phyloP scores from a whole-genome alignment of 257 asterid species.

The Jacaranda copaia region DNA sequence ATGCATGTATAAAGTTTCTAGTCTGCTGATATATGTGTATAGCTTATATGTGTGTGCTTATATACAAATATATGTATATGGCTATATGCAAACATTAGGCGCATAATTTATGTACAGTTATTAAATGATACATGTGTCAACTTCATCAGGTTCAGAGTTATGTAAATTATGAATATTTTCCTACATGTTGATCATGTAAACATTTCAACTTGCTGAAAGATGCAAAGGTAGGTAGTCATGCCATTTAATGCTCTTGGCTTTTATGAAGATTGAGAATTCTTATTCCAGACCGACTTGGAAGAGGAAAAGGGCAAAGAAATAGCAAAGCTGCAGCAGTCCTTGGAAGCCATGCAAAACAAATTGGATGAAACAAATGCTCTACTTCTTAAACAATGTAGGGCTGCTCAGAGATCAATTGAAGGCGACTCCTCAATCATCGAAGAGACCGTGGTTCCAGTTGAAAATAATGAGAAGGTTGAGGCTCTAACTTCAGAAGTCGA shows the following conservation, averaged over 20 bases:
- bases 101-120: not conserved
- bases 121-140: not conserved
- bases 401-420: constrained; percentile 68
- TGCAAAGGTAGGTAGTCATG: constrained; percentile 11
- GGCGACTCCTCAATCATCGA: constrained; percentile 64
- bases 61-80: not conserved
- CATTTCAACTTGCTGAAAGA: constrained; percentile 9
- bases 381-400: constrained; percentile 62
- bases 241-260: constrained; percentile 21
- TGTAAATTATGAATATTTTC: not conserved
- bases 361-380: constrained; percentile 60
- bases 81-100: not conserved
- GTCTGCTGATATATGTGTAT: not conserved
- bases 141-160: not conserved
- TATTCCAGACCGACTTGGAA: constrained; percentile 78
- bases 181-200: not conserved
- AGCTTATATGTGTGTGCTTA: not conserved
- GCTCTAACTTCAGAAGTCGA: constrained; percentile 69
- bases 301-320: constrained; percentile 65
- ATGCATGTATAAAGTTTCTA: constrained; percentile 4
- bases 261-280: constrained; percentile 35
- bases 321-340: constrained; percentile 58
- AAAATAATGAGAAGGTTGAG: constrained; percentile 59
- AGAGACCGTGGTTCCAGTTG: constrained; percentile 58
- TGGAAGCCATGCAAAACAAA: constrained; percentile 63